Conservation (phyloP, 2,329 filamentous ascomycete genomes). For the Alternaria sp. region DNA sequence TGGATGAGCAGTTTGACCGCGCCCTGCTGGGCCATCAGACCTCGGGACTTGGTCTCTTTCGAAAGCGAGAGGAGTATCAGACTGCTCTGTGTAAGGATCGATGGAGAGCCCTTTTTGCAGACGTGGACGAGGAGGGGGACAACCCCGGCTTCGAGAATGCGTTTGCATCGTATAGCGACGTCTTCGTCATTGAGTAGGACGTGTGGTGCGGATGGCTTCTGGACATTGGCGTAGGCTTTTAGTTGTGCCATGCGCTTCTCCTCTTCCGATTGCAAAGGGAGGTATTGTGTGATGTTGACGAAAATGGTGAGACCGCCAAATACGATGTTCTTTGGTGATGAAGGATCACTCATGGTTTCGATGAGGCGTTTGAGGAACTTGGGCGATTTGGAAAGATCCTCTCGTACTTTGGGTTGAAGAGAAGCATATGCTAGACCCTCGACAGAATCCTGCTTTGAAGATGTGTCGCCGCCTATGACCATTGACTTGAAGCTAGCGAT, state of each 20-base stretch:
- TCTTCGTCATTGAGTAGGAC: slow-evolving; percentile 78
- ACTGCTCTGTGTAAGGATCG: slow-evolving; percentile 75
- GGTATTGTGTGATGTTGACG: slow-evolving; percentile 83
- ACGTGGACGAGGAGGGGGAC: slow-evolving; percentile 80
- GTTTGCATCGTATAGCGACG: slow-evolving; percentile 78
- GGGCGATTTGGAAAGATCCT: slow-evolving; percentile 75
- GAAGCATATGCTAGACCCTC: slow-evolving; percentile 95
- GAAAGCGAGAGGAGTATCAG: slow-evolving; percentile 82
- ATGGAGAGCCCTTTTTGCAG: slow-evolving; percentile 75
- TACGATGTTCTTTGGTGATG: slow-evolving; percentile 66
- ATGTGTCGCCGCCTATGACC: slow-evolving; percentile 67
- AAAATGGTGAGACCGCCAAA: slow-evolving; percentile 90
- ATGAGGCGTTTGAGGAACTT: slow-evolving; percentile 76
- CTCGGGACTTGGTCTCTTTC: slow-evolving; percentile 76
- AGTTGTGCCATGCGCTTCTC: slow-evolving; percentile 91
- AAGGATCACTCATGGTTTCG: slow-evolving; percentile 60
- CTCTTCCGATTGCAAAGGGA: slow-evolving; percentile 82
- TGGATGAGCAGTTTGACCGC: slow-evolving; percentile 84
- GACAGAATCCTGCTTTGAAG: slow-evolving; percentile 74
- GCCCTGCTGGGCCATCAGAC: slow-evolving; percentile 90
- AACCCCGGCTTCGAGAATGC: slow-evolving; percentile 79
- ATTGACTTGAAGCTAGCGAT: slow-evolving; percentile 69
- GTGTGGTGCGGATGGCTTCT: slow-evolving; percentile 69
- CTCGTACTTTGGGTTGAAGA: slow-evolving; percentile 84
- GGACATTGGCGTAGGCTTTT: slow-evolving; percentile 91